Evolutionary conservation across 345 rosid genomes (phyloP).

Genomic region (Jatropha curcas): DNA sequence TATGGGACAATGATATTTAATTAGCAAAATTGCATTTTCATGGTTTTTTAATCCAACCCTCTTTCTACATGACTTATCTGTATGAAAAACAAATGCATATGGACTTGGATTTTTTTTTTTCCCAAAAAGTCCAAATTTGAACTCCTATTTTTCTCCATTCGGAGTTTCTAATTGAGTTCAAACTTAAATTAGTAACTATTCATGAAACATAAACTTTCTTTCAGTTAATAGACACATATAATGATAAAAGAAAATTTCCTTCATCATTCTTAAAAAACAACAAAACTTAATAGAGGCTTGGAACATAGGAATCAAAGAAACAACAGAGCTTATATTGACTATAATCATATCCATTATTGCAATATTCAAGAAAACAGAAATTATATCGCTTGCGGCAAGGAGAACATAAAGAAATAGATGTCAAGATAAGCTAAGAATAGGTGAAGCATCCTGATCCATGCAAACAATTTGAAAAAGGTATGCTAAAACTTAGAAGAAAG

Average conservation of each 20-base stretch:
- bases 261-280: background rate
- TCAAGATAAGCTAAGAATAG: background rate
- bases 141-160: background rate
- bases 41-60: background rate
- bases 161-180: background rate
- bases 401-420: background rate
- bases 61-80: background rate
- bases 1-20: background rate
- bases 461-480: background rate
- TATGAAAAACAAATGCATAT: background rate
- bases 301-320: background rate
- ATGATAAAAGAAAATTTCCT: background rate
- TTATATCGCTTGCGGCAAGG: background rate
- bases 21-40: background rate
- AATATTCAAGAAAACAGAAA: background rate
- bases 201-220: background rate
- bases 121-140: background rate
- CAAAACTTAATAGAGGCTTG: background rate
- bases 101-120: too few relatives aligned
- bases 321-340: background rate
- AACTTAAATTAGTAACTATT: background rate
- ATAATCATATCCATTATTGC: background rate
- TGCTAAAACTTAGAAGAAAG: background rate
- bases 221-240: background rate
- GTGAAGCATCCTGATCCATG: background rate